A percentile compares a stretch with the other conserved stretches of the same genome.
Conservation (phyloP, 73 alveolate species). For the Paramecium octaurelia region DNA sequence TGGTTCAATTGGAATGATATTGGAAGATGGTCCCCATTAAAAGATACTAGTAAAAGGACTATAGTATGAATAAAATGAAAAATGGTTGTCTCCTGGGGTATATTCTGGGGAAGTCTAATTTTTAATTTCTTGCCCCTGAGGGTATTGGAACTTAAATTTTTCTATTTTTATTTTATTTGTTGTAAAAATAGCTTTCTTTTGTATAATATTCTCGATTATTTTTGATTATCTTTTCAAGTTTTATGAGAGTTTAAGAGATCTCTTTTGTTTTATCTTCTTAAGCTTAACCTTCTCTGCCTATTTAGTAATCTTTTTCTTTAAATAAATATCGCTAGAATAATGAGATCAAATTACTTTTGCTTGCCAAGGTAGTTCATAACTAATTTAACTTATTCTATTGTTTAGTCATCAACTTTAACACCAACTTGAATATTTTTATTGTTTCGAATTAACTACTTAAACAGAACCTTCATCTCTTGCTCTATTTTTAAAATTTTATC, state of each 20-base stretch:
- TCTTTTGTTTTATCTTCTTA: neutral
- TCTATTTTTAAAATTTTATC: neutral
- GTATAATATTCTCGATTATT: neutral
- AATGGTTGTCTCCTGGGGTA: too few relatives aligned
- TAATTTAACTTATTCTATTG: neutral
- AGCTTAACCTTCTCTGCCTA: neutral
- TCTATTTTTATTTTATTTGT: neutral
- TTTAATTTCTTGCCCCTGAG: neutral
- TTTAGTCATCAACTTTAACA: neutral
- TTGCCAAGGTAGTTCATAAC: neutral
- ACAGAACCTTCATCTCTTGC: neutral
- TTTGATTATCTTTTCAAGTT: neutral
- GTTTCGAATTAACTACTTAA: neutral
- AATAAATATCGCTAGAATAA: neutral
- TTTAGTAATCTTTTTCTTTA: neutral
- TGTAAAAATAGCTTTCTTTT: neutral
- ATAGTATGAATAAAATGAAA: neutral
- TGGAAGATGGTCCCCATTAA: neutral
- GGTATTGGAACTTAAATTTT: neutral
- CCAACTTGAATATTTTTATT: neutral
- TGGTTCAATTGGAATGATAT: neutral
- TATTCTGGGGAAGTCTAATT: too few relatives aligned
- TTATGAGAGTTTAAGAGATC: neutral
- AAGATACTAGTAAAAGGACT: neutral
- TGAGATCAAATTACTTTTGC: neutral